These are phyloP conservation scores for Taxawa tesnikishii DNA, from an alignment of 2,329 filamentous ascomycete genomes.

Conservation along the genomic window DNA sequence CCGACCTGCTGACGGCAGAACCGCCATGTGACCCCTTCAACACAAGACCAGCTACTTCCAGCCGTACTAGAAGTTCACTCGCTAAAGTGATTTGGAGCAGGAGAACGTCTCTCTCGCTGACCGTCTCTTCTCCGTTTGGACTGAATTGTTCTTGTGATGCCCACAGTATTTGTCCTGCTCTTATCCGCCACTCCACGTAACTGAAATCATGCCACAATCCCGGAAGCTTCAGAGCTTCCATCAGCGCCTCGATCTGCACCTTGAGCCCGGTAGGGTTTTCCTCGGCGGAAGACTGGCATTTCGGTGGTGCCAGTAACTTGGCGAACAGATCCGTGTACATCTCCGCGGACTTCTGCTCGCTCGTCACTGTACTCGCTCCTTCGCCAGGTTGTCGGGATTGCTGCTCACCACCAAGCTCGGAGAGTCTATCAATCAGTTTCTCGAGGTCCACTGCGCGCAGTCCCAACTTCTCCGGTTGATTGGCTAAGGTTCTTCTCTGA, in stretches of 20 bases:
- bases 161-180: slow-evolving; percentile 33
- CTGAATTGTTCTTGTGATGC: slow-evolving; percentile 19
- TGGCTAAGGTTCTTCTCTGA: slow-evolving; percentile 11
- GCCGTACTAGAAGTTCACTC: slow-evolving; percentile 40
- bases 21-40: slow-evolving; percentile 1
- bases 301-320: slow-evolving; percentile 11
- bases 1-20: slow-evolving; percentile 12
- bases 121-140: slow-evolving; percentile 15
- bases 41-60: slow-evolving; percentile 33
- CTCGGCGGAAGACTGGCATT: slow-evolving; percentile 1
- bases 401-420: slow-evolving; percentile 11
- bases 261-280: slow-evolving; percentile 18
- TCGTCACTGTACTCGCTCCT: slow-evolving; percentile 1
- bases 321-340: slow-evolving; percentile 17
- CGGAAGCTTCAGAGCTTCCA: slow-evolving; percentile 27
- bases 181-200: slow-evolving; percentile 31
- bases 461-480: slow-evolving; percentile 14
- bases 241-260: slow-evolving; percentile 32
- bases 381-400: slow-evolving; percentile 1
- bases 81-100: slow-evolving; percentile 42
- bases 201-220: slow-evolving; percentile 37
- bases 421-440: slow-evolving; percentile 12
- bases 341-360: slow-evolving; percentile 11
- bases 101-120: slow-evolving; percentile 38
- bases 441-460: slow-evolving; percentile 12